Evolutionary conservation across 75 land plant species (phyloP), one percentile per base, ranked within the genome.

Genomic region (Adiantum capillusveneris): DNA sequence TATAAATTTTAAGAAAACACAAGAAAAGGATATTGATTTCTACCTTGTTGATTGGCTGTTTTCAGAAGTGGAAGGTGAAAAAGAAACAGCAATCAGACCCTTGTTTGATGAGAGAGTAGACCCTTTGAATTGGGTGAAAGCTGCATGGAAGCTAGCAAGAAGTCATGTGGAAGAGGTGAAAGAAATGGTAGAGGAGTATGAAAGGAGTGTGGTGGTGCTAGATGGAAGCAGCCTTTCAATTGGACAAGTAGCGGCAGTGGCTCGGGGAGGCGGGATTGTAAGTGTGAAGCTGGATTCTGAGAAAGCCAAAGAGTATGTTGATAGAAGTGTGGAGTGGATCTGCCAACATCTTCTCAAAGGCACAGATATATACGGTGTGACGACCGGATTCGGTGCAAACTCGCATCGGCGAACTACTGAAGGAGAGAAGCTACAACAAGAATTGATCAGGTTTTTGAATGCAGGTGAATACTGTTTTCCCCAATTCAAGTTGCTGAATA

Each of bases 381-480:
- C 84, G 21, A 85, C 88, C 43, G 84, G 90, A 2, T 85, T 85
- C 45, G 90, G 90, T 0, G 86, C 86, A 44, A 86, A 86, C 26
- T 86, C 90, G 0, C 86, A 86, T 28, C 69, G 90, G 56, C 57
- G 84, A 30, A 86, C 85, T 51, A 79, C 79, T 29, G 57, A 86
- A 51, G 90, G 83, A 0, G 85, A 66, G 7, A 81, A 80, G 34
- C 87, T 87, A 17, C 87, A 87, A 48, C 74, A 75, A 51, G 90
- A 87, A 71, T 79, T 87, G 48, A 83, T 87, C 51, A 74, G 85
- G 77, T 83, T 56, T 31, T 18, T 66, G 30, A 64, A 66, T 45
- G 68, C 68, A 2, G 68, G 68, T 19, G 53, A 60, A 14, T 44
- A 60, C 45, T 22, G 58, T 7, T 39, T 39, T n/a, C n/a, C n/a